Conservation (phyloP, 2,329 filamentous ascomycete species). For the Paraphaeosphaeria sporulosa region DNA sequence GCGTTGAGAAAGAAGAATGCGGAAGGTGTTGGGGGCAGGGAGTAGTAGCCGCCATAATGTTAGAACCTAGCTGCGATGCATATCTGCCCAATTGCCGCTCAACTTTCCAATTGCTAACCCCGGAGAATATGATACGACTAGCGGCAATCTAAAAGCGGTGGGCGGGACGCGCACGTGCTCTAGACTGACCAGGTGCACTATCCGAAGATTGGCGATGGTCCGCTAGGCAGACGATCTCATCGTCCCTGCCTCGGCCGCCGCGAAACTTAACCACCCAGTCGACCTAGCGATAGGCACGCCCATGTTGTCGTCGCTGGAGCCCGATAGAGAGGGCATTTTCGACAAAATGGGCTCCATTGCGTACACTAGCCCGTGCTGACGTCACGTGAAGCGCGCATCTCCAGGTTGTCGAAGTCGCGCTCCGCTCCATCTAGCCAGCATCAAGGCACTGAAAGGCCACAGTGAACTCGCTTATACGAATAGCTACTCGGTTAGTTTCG, state of each 20-base stretch:
- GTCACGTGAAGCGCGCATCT: too few relatives aligned
- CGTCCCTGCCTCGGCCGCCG: neutral
- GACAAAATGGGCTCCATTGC: too few relatives aligned
- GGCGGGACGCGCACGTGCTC: neutral
- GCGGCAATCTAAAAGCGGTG: neutral
- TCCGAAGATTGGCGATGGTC: constrained; percentile 2
- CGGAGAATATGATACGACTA: neutral
- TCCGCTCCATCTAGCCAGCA: too few relatives aligned
- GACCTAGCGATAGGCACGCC: too few relatives aligned
- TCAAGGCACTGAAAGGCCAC: too few relatives aligned
- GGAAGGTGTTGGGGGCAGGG: constrained; percentile 14
- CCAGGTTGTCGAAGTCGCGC: too few relatives aligned
- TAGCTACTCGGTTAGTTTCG: too few relatives aligned
- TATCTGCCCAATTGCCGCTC: neutral
- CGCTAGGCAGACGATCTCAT: neutral
- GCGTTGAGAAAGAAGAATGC: constrained; percentile 7
- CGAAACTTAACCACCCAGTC: neutral
- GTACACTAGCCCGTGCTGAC: too few relatives aligned
- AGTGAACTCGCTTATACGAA: too few relatives aligned
- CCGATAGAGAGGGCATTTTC: too few relatives aligned
- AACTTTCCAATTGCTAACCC: neutral
- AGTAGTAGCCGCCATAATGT: constrained; percentile 15
- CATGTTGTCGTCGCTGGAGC: too few relatives aligned
- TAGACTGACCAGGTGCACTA: neutral
- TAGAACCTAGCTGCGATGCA: neutral